A percentile compares a stretch with the other conserved stretches of the same genome.
phyloP scores from a whole-genome alignment of 192 early-diverging fungal genomes.

The Irineochytrium annulatum region DNA sequence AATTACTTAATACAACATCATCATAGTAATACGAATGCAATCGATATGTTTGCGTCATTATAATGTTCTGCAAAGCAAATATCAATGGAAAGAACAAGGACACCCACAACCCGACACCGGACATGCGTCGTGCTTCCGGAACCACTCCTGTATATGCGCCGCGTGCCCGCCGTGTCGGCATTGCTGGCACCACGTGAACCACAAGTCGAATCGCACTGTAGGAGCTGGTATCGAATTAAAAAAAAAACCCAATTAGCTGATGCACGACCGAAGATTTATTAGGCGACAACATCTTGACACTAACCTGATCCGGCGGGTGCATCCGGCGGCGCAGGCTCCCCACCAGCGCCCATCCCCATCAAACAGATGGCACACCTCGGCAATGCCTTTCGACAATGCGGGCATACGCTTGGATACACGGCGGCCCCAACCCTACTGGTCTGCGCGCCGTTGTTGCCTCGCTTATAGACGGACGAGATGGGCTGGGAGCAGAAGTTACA shows the following conservation, averaged over 20 bases:
- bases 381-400: constrained; percentile 19
- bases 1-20: background rate
- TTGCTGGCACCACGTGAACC: constrained; percentile 99
- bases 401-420: constrained; percentile 3
- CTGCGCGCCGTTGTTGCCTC: background rate
- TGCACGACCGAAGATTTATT: no score
- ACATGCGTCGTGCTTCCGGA: constrained; percentile 75
- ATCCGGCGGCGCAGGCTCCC: background rate
- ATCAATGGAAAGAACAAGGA: constrained; percentile 57
- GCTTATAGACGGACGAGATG: constrained; percentile 28
- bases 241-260: background rate
- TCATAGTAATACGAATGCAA: background rate
- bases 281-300: no score
- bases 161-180: constrained; percentile 97
- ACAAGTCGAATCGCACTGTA: constrained; percentile 55
- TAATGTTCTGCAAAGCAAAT: no score
- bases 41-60: no score
- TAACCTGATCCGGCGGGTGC: no score
- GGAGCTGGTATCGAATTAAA: constrained; percentile 3
- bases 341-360: background rate
- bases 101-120: constrained; percentile 91
- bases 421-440: background rate
- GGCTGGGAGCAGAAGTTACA: constrained; percentile 81
- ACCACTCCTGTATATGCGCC: constrained; percentile 88
- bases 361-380: constrained; percentile 24